phyloP scores from a whole-genome alignment of 495 filamentous ascomycete genomes.

The Penicillium pulvis region DNA sequence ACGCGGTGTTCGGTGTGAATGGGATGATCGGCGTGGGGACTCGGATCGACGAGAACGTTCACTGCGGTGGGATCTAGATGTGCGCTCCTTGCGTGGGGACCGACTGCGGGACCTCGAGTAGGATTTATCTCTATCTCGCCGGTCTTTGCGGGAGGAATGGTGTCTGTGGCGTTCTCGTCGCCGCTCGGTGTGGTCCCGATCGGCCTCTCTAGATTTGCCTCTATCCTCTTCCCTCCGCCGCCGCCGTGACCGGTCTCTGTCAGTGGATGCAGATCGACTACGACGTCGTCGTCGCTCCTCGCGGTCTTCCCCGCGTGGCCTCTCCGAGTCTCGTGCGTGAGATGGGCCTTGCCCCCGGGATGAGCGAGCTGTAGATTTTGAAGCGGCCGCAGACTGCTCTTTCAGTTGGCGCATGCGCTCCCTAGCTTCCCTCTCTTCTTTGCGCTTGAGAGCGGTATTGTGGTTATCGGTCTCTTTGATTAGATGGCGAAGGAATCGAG shows the following conservation, averaged over 20 bases:
- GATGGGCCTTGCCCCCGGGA: constrained; percentile 16
- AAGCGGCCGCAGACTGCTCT: constrained; percentile 25
- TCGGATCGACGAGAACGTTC: constrained; percentile 32
- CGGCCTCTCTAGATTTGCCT: constrained; percentile 24
- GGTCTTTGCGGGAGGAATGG: constrained; percentile 22
- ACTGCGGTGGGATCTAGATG: constrained; percentile 24
- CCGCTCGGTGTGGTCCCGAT: constrained; percentile 23
- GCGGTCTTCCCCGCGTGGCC: constrained; percentile 19
- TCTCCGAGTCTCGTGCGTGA: constrained; percentile 20
- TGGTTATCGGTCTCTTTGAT: constrained; percentile 87
- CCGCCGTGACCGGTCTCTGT: constrained; percentile 33
- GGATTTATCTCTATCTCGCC: constrained; percentile 24
- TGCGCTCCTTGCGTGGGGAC: constrained; percentile 32
- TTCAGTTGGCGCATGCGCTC: constrained; percentile 55
- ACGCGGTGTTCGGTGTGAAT: constrained; percentile 12
- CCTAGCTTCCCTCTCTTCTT: constrained; percentile 70
- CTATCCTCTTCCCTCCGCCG: constrained; percentile 25
- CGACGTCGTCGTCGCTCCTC: constrained; percentile 26
- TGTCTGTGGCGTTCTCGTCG: constrained; percentile 15
- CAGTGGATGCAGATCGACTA: constrained; percentile 31
- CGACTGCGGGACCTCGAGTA: constrained; percentile 40
- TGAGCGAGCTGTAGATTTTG: constrained; percentile 33
- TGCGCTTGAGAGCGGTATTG: constrained; percentile 83
- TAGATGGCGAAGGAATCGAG: constrained; percentile 82
- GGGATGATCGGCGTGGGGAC: constrained; percentile 34